A percentile compares a stretch with the other conserved stretches of the same genome.
These are phyloP conservation scores for Saccharum officinarum DNA, from an alignment of 176 grass and related monocot genomes.

Conservation along the genomic window DNA sequence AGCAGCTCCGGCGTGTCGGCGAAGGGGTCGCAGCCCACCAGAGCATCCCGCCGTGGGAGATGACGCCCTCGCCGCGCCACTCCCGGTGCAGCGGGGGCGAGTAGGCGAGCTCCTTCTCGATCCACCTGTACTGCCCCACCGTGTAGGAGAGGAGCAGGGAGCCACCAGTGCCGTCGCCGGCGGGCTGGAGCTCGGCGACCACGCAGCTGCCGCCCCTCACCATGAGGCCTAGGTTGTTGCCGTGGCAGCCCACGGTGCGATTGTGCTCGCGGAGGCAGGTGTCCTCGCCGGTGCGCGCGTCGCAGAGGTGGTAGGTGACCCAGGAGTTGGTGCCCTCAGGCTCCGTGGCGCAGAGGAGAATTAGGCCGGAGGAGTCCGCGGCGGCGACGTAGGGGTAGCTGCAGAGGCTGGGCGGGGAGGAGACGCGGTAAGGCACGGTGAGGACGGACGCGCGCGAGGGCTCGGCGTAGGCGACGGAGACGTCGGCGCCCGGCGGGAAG, in stretches of 20 bases:
- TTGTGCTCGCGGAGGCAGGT: neutral
- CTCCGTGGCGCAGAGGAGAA: neutral
- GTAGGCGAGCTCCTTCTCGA: neutral
- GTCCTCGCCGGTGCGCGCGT: slow-evolving; percentile 15
- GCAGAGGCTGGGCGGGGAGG: neutral
- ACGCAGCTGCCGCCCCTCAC: neutral
- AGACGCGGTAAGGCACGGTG: neutral
- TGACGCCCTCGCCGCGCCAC: neutral
- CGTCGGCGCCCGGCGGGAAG: neutral
- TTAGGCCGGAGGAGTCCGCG: neutral
- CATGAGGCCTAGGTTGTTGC: neutral
- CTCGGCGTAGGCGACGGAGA: neutral
- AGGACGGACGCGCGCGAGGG: neutral
- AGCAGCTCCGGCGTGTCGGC: too few relatives aligned
- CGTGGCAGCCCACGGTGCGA: neutral
- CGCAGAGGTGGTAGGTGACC: neutral
- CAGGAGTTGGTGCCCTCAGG: neutral
- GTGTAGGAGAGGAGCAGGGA: neutral
- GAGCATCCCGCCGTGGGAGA: too few relatives aligned
- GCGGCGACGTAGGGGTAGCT: neutral
- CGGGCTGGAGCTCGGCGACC: too few relatives aligned
- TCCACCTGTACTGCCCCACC: neutral
- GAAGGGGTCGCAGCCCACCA: too few relatives aligned
- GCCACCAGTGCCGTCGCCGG: neutral
- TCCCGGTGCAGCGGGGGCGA: neutral